phyloP scores from a whole-genome alignment of 305 asterid genomes.

The Galium porrigens region DNA sequence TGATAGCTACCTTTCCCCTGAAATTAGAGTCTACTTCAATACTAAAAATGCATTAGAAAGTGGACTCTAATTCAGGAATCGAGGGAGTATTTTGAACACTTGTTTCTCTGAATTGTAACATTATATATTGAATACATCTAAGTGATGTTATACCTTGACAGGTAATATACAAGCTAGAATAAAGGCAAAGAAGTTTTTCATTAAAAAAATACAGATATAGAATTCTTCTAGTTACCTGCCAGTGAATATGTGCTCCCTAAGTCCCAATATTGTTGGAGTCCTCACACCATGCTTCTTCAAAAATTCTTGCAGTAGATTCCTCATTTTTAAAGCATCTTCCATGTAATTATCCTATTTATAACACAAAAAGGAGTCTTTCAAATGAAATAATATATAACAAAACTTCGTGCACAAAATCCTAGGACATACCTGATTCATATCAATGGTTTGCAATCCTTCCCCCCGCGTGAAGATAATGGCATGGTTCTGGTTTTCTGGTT shows the following conservation, averaged over 20 bases:
- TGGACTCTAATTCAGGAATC: neutral
- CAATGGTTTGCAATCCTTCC: slow-evolving; percentile 96
- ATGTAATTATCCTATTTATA: slow-evolving; percentile 69
- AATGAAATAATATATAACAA: neutral
- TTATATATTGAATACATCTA: neutral
- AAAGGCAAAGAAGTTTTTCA: neutral
- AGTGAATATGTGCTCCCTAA: slow-evolving; percentile 91
- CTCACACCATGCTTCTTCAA: slow-evolving; percentile 75
- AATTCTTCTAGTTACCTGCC: slow-evolving; percentile 49
- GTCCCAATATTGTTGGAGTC: slow-evolving; percentile 86
- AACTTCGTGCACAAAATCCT: neutral
- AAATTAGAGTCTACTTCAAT: neutral
- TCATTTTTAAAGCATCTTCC: slow-evolving; percentile 98
- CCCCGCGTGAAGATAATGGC: slow-evolving; percentile 96
- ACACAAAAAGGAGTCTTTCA: slow-evolving; percentile 4
- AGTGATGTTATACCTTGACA: neutral
- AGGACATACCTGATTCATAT: slow-evolving; percentile 77
- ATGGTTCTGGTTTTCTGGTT: slow-evolving; percentile 97
- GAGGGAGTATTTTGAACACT: neutral
- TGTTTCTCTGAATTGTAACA: slow-evolving; percentile 4
- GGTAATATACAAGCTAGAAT: slow-evolving; percentile 8
- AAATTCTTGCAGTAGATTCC: slow-evolving; percentile 88
- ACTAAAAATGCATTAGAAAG: neutral
- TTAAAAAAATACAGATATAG: neutral
- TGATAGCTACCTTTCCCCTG: neutral